Percentiles rank a stretch among this genome's conserved stretches.
phyloP scores from a whole-genome alignment of 2,329 filamentous ascomycete species.

The Remersonia thermophila region DNA sequence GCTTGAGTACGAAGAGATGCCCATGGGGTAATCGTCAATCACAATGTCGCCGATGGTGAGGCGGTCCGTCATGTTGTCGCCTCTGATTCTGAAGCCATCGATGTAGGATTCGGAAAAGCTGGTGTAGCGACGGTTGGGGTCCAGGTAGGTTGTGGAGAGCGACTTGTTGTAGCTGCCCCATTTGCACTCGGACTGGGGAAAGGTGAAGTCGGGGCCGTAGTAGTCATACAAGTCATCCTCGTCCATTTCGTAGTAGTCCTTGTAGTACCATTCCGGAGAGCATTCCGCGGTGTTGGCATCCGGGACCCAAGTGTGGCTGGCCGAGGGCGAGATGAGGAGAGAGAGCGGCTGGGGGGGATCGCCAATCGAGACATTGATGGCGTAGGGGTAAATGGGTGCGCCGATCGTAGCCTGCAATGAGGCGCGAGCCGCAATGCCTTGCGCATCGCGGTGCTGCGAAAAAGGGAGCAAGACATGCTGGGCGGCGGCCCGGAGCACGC shows the following conservation, averaged over 20 bases:
- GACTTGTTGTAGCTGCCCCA: constrained; percentile 19
- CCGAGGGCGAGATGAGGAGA: constrained; percentile 17
- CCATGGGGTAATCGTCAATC: constrained; percentile 20
- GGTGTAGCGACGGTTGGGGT: constrained; percentile 7
- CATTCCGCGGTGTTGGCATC: constrained; percentile 10
- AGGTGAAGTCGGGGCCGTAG: neutral
- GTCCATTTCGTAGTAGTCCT: neutral
- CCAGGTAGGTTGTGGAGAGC: constrained; percentile 14
- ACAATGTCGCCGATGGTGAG: constrained; percentile 16
- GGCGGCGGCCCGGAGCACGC: constrained; percentile 3
- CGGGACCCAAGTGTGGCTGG: constrained; percentile 20
- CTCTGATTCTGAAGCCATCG: constrained; percentile 11
- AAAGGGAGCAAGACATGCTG: constrained; percentile 16
- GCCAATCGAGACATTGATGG: constrained; percentile 18
- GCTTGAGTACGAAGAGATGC: constrained; percentile 14
- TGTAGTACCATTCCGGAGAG: constrained; percentile 6
- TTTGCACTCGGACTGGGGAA: constrained; percentile 7
- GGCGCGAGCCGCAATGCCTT: constrained; percentile 8
- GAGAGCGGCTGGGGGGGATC: constrained; percentile 20
- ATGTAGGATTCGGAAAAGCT: constrained; percentile 7
- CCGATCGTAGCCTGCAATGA: constrained; percentile 7
- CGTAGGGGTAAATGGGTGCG: constrained; percentile 13
- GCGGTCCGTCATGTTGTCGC: constrained; percentile 20
- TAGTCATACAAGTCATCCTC: constrained; percentile 1
- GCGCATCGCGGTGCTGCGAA: constrained; percentile 3